Conservation (phyloP, 2,329 filamentous ascomycete species). For the Colletotrichum truncatum region DNA sequence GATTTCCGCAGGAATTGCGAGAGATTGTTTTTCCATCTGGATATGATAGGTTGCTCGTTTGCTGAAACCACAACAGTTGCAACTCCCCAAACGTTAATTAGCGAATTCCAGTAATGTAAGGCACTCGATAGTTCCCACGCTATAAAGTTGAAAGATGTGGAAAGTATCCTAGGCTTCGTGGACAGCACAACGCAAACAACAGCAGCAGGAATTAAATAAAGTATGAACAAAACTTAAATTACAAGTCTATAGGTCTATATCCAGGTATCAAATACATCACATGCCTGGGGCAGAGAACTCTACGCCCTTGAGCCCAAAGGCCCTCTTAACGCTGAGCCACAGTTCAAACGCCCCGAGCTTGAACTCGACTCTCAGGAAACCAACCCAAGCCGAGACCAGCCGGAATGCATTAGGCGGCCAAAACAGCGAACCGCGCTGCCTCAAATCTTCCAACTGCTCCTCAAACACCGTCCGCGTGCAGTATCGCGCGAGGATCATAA, state of each 20-base stretch:
- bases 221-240: background rate
- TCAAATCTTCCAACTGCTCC: constrained; percentile 69
- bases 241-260: constrained; percentile 26
- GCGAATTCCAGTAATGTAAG: too few relatives aligned
- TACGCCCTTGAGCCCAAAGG: constrained; percentile 41
- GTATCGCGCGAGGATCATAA: constrained; percentile 75
- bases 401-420: constrained; percentile 66
- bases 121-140: too few relatives aligned
- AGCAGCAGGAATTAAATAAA: too few relatives aligned
- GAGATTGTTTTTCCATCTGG: too few relatives aligned
- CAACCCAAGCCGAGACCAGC: constrained; percentile 65
- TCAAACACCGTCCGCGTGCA: constrained; percentile 73
- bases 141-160: too few relatives aligned
- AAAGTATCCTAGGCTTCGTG: too few relatives aligned
- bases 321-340: constrained; percentile 65
- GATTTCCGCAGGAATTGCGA: too few relatives aligned
- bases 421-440: constrained; percentile 60
- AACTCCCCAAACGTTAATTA: too few relatives aligned
- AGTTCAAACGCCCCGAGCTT: constrained; percentile 72
- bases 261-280: constrained; percentile 13
- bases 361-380: constrained; percentile 67
- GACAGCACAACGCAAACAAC: too few relatives aligned
- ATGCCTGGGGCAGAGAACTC: constrained; percentile 29
- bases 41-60: too few relatives aligned
- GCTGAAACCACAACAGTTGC: too few relatives aligned